phyloP scores from a whole-genome alignment of 208 protist genomes.

The Acanthamoeba culbertsoni region DNA sequence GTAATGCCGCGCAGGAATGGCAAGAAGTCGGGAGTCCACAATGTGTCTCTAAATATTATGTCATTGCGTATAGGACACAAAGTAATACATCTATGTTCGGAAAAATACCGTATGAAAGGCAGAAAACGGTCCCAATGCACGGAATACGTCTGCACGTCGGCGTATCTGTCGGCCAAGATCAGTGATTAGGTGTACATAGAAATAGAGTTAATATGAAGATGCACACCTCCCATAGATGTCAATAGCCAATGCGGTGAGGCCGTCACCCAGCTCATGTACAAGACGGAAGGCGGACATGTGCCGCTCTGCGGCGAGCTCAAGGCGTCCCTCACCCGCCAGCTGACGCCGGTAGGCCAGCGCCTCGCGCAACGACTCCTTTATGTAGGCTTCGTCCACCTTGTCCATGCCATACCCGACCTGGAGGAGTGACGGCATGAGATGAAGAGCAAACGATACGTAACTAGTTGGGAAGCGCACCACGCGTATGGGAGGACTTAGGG shows the following conservation, averaged over 20 bases:
- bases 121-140: background rate
- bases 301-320: background rate
- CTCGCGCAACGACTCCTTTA: background rate
- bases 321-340: background rate
- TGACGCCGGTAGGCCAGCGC: background rate
- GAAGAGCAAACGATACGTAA: background rate
- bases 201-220: background rate
- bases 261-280: background rate
- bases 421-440: background rate
- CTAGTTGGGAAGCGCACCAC: background rate
- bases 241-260: background rate
- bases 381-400: background rate
- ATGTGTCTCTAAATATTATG: background rate
- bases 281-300: background rate
- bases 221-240: background rate
- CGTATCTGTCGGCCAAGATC: background rate
- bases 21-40: background rate
- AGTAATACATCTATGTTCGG: background rate
- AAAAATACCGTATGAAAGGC: background rate
- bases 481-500: background rate
- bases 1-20: background rate
- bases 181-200: background rate
- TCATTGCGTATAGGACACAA: background rate
- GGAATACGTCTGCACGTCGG: constrained; percentile 4
- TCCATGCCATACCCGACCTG: background rate